Evolutionary conservation across 306 rosid species (phyloP).

Genomic region (Lathyrus aphaca): DNA sequence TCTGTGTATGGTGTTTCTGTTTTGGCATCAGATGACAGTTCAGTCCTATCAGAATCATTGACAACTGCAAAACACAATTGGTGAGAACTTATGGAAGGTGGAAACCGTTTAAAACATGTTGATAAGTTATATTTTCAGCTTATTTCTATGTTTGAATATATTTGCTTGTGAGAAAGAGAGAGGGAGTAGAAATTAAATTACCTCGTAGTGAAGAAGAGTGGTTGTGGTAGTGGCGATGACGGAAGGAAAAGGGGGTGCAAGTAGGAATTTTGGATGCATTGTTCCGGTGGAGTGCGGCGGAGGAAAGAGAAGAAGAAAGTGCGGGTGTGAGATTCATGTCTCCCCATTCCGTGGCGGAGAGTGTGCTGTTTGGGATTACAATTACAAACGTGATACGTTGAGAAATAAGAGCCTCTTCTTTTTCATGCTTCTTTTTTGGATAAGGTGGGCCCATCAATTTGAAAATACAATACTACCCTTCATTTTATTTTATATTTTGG

Average conservation of each 20-base stretch:
- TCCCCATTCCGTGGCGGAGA: conserved; percentile 53
- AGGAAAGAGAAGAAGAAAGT: conserved; percentile 49
- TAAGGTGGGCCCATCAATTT: conserved; percentile 46
- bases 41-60: conserved; percentile 61
- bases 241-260: conserved; percentile 35
- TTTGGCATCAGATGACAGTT: conserved; percentile 47
- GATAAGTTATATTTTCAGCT: not conserved
- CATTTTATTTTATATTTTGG: too few relatives aligned
- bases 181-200: conserved; percentile 1
- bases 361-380: conserved; percentile 37
- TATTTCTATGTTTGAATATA: not conserved
- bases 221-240: conserved; percentile 22
- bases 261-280: conserved; percentile 21
- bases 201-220: conserved; percentile 59
- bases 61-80: conserved; percentile 51
- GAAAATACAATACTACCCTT: not conserved
- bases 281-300: conserved; percentile 36
- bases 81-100: not conserved
- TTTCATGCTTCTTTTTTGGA: conserved; percentile 15
- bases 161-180: too few relatives aligned
- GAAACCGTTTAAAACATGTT: not conserved
- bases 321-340: conserved; percentile 72
- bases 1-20: conserved; percentile 48
- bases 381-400: conserved; percentile 38
- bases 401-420: conserved; percentile 47